Evolutionary conservation across 805 yeast genomes (phyloP).

Genomic region (Ogataea wickerhamii): DNA sequence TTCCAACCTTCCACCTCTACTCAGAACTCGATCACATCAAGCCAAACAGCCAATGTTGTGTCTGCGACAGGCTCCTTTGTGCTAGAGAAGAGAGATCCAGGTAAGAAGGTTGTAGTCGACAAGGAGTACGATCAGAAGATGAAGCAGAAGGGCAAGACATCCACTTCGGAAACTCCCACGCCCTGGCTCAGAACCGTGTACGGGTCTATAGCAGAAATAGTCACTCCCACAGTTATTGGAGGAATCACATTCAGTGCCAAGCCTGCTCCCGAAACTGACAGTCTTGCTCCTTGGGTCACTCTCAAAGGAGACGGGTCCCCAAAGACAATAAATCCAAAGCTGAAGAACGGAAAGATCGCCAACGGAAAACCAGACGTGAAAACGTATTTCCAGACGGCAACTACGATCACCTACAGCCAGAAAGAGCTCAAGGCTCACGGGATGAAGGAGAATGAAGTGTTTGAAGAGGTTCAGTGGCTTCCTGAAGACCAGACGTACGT

Average conservation of each 20-base stretch:
- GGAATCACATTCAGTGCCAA: slow-evolving; percentile 64
- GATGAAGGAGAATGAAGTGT: slow-evolving; percentile 57
- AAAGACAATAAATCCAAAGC: slow-evolving; percentile 70
- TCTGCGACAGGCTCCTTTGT: slow-evolving; percentile 1
- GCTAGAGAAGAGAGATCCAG: slow-evolving; percentile 10
- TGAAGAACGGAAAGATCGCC: slow-evolving; percentile 67
- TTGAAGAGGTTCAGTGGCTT: slow-evolving; percentile 50
- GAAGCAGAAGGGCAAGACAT: slow-evolving; percentile 13
- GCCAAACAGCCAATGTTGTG: not conserved
- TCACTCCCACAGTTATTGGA: slow-evolving; percentile 59
- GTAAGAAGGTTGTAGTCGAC: slow-evolving; percentile 24
- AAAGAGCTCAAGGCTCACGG: slow-evolving; percentile 71
- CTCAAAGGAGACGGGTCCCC: slow-evolving; percentile 76
- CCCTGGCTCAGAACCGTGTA: slow-evolving; percentile 78
- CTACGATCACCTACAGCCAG: slow-evolving; percentile 52
- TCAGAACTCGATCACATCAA: not conserved
- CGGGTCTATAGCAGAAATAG: slow-evolving; percentile 51
- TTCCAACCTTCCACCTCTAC: slow-evolving; percentile 1
- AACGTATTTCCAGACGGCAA: slow-evolving; percentile 71
- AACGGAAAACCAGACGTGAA: slow-evolving; percentile 68
- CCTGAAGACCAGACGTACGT: slow-evolving; percentile 76
- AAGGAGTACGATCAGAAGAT: slow-evolving; percentile 26
- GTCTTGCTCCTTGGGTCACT: slow-evolving; percentile 78
- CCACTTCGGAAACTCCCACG: slow-evolving; percentile 37
- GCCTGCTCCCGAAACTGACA: slow-evolving; percentile 63